Percentiles rank a stretch among this genome's conserved stretches.
These are phyloP conservation scores for Grosmannia serpens DNA, from an alignment of 2,329 filamentous ascomycete species.

Conservation along the genomic window DNA sequence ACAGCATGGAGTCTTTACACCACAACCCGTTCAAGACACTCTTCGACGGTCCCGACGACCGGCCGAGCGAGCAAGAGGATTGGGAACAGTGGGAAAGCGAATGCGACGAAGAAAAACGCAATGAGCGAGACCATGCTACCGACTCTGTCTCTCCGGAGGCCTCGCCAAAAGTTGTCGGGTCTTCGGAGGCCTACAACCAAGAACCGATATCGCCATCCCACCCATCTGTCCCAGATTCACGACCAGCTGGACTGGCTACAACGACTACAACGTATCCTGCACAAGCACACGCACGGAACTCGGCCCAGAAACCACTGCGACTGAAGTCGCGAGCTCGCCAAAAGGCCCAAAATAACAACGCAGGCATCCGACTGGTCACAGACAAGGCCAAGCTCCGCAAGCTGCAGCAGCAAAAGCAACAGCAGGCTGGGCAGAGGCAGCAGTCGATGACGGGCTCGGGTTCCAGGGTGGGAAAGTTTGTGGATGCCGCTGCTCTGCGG, in stretches of 20 bases:
- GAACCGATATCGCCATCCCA: slow-evolving; percentile 14
- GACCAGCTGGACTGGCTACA: slow-evolving; percentile 17
- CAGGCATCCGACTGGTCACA: slow-evolving; percentile 58
- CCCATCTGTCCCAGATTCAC: not conserved
- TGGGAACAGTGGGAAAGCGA: slow-evolving; percentile 46
- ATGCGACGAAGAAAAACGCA: slow-evolving; percentile 35
- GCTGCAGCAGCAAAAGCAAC: slow-evolving; percentile 24
- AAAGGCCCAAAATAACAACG: slow-evolving; percentile 46
- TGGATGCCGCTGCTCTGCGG: slow-evolving; percentile 45
- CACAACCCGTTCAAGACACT: slow-evolving; percentile 9
- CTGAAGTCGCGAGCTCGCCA: slow-evolving; percentile 50
- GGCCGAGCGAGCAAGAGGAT: slow-evolving; percentile 23
- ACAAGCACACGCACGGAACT: slow-evolving; percentile 12
- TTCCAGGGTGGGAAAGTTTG: slow-evolving; percentile 33
- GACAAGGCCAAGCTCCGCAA: slow-evolving; percentile 46
- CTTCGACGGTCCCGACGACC: not conserved
- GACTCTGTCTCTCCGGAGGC: not conserved
- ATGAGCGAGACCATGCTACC: not conserved
- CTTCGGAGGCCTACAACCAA: not conserved
- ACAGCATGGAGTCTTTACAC: slow-evolving; percentile 12
- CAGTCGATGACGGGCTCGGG: slow-evolving; percentile 12
- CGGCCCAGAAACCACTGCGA: slow-evolving; percentile 29
- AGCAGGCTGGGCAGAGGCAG: slow-evolving; percentile 24
- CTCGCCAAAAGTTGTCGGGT: not conserved
- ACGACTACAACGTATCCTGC: slow-evolving; percentile 10